phyloP scores from a whole-genome alignment of 495 filamentous ascomycete genomes.

The Halenospora varia region DNA sequence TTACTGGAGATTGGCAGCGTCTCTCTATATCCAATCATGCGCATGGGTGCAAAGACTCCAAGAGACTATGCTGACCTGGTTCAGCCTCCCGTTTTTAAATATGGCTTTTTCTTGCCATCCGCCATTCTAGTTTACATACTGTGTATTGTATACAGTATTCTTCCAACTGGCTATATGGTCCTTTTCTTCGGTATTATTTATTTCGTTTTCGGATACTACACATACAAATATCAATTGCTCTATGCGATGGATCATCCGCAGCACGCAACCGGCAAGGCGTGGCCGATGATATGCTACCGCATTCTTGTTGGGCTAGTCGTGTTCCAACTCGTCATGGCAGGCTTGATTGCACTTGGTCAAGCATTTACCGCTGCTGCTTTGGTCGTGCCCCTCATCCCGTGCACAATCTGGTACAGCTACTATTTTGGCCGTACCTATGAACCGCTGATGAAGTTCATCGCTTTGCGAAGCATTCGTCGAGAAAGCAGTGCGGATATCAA shows the following conservation, averaged over 20 bases:
- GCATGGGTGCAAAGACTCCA: slow-evolving; percentile 79
- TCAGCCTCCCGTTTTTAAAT: slow-evolving; percentile 84
- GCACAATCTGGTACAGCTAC: slow-evolving; percentile 81
- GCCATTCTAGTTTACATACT: slow-evolving; percentile 89
- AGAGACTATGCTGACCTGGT: slow-evolving; percentile 84
- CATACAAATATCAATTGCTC: slow-evolving; percentile 96
- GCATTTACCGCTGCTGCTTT: slow-evolving; percentile 68
- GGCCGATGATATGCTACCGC: slow-evolving; percentile 92
- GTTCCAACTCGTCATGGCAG: slow-evolving; percentile 89
- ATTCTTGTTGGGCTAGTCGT: slow-evolving; percentile 77
- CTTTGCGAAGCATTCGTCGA: slow-evolving; percentile 73
- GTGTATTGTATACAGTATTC: slow-evolving; percentile 89
- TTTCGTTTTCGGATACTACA: slow-evolving; percentile 85
- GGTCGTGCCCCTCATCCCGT: slow-evolving; percentile 69
- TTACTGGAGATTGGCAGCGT: slow-evolving; percentile 88
- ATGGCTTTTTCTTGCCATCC: slow-evolving; percentile 92
- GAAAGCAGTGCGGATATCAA: slow-evolving; percentile 39
- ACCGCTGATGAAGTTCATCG: slow-evolving; percentile 87
- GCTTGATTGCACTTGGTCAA: slow-evolving; percentile 69
- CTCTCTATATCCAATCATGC: slow-evolving; percentile 74
- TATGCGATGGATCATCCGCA: slow-evolving; percentile 98
- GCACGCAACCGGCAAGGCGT: slow-evolving; percentile 89
- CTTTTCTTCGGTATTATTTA: slow-evolving; percentile 81
- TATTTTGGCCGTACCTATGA: slow-evolving; percentile 71
- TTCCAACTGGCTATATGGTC: slow-evolving; percentile 77